These are phyloP conservation scores for Cardiospermum halicacabum DNA, from an alignment of 345 rosid genomes.

Conservation along the genomic window DNA sequence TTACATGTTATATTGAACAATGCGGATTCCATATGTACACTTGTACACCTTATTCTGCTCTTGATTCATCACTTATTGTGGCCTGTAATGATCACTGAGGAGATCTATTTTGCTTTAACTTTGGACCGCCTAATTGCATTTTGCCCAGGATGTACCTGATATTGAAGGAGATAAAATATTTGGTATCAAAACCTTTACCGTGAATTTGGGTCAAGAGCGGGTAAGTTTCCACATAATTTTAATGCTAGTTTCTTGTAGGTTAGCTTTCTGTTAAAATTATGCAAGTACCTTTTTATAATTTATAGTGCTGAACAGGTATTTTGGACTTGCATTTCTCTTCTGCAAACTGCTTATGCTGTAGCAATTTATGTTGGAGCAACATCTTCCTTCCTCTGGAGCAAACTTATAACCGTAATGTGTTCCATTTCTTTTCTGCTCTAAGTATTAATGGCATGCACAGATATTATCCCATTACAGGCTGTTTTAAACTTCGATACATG, in stretches of 20 bases:
- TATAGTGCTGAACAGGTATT: constrained; percentile 56
- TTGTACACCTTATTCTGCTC: too few species aligned
- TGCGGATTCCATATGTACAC: background rate
- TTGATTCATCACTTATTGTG: background rate
- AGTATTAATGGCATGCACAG: background rate
- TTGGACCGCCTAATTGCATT: constrained; percentile 10
- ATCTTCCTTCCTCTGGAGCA: constrained; percentile 77
- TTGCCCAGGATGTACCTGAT: constrained; percentile 83
- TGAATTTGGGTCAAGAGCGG: constrained; percentile 74
- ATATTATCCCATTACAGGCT: background rate
- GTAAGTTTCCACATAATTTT: constrained; percentile 26
- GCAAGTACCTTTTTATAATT: constrained; percentile 2
- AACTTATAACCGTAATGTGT: constrained; percentile 59
- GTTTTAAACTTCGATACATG: too few species aligned
- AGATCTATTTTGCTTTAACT: background rate
- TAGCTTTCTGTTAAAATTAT: background rate
- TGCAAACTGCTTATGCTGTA: constrained; percentile 72
- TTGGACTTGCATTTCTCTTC: constrained; percentile 81
- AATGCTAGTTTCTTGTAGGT: background rate
- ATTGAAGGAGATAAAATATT: constrained; percentile 91
- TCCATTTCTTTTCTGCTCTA: background rate
- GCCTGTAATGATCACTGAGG: background rate
- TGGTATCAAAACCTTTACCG: constrained; percentile 80
- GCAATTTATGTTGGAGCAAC: constrained; percentile 73
- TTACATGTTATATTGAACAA: background rate